Percentiles rank a stretch among this genome's conserved stretches.
Evolutionary conservation across 352 stramenopile genomes (phyloP).

Genomic region (Nothophytophthora sp.): DNA sequence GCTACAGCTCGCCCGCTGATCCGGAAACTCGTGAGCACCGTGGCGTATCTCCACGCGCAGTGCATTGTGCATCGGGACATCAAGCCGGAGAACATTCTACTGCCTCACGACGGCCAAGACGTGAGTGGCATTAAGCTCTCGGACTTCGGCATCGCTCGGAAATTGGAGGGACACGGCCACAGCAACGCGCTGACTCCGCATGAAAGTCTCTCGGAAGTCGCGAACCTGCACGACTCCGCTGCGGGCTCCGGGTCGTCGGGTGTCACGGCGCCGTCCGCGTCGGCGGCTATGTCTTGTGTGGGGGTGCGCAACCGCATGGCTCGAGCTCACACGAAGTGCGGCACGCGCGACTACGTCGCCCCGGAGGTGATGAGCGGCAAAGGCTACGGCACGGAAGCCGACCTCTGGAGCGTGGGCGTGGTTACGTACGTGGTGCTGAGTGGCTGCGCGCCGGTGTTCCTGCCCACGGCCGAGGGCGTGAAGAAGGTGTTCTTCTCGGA

Average conservation of each 20-base stretch:
- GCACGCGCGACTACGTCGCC: constrained; percentile 82
- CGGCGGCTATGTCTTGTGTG: constrained; percentile 12
- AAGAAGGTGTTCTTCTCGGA: constrained; percentile 81
- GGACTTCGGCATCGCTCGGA: constrained; percentile 83
- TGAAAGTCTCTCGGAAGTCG: constrained; percentile 68
- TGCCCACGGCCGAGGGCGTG: constrained; percentile 57
- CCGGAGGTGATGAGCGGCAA: constrained; percentile 89
- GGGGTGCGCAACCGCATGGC: constrained; percentile 71
- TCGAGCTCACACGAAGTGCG: constrained; percentile 80
- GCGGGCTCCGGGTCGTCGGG: constrained; percentile 5
- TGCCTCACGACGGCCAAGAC: constrained; percentile 49
- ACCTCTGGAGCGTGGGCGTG: constrained; percentile 94
- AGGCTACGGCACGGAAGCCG: constrained; percentile 92
- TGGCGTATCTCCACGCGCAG: constrained; percentile 83
- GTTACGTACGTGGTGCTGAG: constrained; percentile 91
- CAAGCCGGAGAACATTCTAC: constrained; percentile 86
- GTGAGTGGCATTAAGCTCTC: constrained; percentile 80
- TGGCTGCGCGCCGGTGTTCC: constrained; percentile 76
- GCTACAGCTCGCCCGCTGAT: constrained; percentile 66
- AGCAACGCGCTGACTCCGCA: constrained; percentile 69
- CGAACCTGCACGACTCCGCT: constrained; percentile 49
- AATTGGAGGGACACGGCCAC: constrained; percentile 54
- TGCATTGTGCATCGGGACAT: constrained; percentile 88
- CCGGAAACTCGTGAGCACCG: constrained; percentile 69
- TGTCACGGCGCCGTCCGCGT: no score